Base-by-base conservation (phyloP, 257 asterid genomes). In the Penstemon davidsonii region DNA sequence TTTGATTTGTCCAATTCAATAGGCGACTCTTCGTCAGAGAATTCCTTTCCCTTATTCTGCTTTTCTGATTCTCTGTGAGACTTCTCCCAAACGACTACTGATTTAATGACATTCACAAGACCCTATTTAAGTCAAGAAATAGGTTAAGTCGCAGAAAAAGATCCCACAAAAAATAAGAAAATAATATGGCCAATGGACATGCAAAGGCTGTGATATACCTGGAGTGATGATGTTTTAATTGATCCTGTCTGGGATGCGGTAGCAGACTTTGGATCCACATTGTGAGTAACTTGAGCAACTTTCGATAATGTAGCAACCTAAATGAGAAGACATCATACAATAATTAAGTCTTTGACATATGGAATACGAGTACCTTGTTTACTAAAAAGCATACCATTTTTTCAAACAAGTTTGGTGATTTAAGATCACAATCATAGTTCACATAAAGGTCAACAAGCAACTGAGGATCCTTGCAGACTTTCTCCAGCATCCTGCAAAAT, bases 371-470 rank as follows among this genome's bases (percentile, higher is more conserved):
- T 52, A 45, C 25, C 55, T 62, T 49, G 33, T 19, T 60, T 18
- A 58, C 62, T 68, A 71, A 63, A 66, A 80, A 60, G 43, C 84
- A 70, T 73, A 91, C 99, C 92, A 82, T 89, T 73, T 87, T 82
- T 73, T 94, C 99, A 85, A 91, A 94, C 74, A 94, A 83, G 81
- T 94, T 94, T 46, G 99, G 95, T 42, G 98, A 93, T 75, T 91
- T 87, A 66, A 94, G 96, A 83, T 91, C 99, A 87, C 99, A 94
- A 72, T 94, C 99, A 77, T 94, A 94, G 80, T 94, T 94, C 85
- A 94, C 95, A 71, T 83, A 94, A 54, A 94, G 85, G 86, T 91
- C 99, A 45, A 94, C 95, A 80, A 94, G 92, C 98, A 89, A 86
- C 85, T 94, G 99, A 74, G 96, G 76, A 80, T 89, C 96, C 86